A percentile compares a stretch with the other conserved stretches of the same genome.
Conservation (phyloP, 345 rosid genomes). For the Populus euphratica region DNA sequence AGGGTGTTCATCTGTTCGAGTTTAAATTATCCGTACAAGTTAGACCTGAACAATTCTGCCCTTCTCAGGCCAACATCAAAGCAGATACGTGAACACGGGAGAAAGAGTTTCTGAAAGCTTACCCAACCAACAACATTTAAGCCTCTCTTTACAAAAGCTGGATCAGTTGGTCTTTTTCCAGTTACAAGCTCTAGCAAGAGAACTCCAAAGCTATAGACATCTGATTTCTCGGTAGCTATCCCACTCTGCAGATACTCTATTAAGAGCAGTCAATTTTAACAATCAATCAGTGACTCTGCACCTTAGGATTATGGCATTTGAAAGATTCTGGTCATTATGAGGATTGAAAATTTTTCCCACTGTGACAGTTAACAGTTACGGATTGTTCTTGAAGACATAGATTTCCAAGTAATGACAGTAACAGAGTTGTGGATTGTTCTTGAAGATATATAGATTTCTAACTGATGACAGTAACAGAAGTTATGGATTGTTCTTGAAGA, state of each 20-base stretch:
- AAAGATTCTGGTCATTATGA: not conserved
- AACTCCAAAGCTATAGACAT: constrained; percentile 97
- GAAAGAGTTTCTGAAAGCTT: constrained; percentile 16
- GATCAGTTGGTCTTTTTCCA: constrained; percentile 88
- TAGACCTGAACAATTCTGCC: not conserved
- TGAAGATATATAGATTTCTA: too few relatives aligned
- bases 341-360: not conserved
- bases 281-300: not conserved
- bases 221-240: constrained; percentile 88
- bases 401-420: not conserved
- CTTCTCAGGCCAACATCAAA: too few relatives aligned
- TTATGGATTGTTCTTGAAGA: not conserved
- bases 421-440: not conserved
- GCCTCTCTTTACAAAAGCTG: constrained; percentile 69
- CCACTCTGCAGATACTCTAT: constrained; percentile 92
- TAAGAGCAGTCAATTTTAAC: not conserved
- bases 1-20: constrained; percentile 71
- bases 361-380: not conserved
- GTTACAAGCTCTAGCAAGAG: constrained; percentile 84
- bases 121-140: constrained; percentile 97
- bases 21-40: not conserved
- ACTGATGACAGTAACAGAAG: not conserved
- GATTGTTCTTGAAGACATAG: not conserved
- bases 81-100: not conserved
- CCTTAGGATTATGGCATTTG: not conserved